A percentile compares a stretch with the other conserved stretches of the same genome.
phyloP scores from a whole-genome alignment of 2,329 filamentous ascomycete genomes.

The Aaosphaeria pasadenensis region DNA sequence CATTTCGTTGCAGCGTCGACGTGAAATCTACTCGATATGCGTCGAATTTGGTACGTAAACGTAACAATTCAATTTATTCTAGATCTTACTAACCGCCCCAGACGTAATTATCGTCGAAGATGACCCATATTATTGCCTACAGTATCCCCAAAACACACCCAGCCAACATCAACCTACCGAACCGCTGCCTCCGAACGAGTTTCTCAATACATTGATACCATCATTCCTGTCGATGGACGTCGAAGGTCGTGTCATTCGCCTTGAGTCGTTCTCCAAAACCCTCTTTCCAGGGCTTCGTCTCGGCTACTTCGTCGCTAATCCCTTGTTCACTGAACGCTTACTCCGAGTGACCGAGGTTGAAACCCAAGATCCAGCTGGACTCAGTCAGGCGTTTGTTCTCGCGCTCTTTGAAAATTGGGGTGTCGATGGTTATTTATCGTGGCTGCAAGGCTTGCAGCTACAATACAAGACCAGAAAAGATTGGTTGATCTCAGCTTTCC shows the following conservation, averaged over 20 bases:
- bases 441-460: background rate
- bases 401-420: background rate
- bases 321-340: constrained; percentile 20
- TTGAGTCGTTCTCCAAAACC: constrained; percentile 32
- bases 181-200: background rate
- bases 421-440: background rate
- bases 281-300: constrained; percentile 27
- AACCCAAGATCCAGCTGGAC: background rate
- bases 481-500: background rate
- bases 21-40: too few relatives aligned
- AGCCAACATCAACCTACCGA: background rate
- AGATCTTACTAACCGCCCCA: too few relatives aligned
- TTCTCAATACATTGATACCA: constrained; percentile 3
- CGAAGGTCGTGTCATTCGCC: constrained; percentile 28
- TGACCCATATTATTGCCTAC: background rate
- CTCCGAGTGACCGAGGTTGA: background rate
- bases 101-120: background rate
- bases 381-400: background rate
- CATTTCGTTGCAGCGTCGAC: too few relatives aligned
- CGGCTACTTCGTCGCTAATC: constrained; percentile 27
- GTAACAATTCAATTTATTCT: too few relatives aligned
- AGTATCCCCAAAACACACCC: background rate
- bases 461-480: background rate
- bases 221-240: constrained; percentile 36
- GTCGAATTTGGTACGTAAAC: too few relatives aligned